Conservation (phyloP, 2,329 filamentous ascomycete species). For the Seiridium cupressi region DNA sequence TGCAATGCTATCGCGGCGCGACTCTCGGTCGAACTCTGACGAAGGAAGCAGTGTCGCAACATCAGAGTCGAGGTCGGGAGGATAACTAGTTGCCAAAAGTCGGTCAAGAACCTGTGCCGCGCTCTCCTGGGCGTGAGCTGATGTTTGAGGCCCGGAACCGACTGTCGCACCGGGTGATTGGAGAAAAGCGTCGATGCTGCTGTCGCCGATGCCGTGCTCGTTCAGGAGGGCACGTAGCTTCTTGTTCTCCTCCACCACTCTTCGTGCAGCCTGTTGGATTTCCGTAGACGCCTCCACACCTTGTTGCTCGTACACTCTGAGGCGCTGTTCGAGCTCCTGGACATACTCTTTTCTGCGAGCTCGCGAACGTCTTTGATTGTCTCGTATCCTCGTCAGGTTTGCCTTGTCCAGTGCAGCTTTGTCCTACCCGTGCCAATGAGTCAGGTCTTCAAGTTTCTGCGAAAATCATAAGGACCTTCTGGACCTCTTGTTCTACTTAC, state of each 20-base stretch:
- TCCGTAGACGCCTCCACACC: slow-evolving; percentile 70
- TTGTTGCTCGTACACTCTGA: slow-evolving; percentile 60
- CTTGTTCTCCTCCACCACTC: slow-evolving; percentile 68
- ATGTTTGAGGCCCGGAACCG: slow-evolving; percentile 8
- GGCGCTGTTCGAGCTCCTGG: slow-evolving; percentile 63
- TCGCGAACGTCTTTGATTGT: slow-evolving; percentile 76
- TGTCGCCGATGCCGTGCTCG: slow-evolving; percentile 54
- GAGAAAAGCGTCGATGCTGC: slow-evolving; percentile 20
- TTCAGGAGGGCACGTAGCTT: slow-evolving; percentile 59
- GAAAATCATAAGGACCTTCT: neutral
- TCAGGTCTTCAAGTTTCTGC: too few relatives aligned
- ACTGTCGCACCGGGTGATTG: neutral
- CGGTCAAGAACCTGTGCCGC: slow-evolving; percentile 10
- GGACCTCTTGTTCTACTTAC: neutral
- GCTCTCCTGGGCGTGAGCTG: neutral
- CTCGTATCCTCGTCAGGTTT: slow-evolving; percentile 49
- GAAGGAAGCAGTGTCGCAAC: neutral
- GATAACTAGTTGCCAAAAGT: slow-evolving; percentile 3
- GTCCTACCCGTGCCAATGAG: neutral
- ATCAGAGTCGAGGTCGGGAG: neutral
- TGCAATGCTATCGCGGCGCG: neutral
- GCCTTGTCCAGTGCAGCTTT: slow-evolving; percentile 11
- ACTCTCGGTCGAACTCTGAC: neutral
- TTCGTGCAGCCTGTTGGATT: slow-evolving; percentile 67
- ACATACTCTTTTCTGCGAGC: slow-evolving; percentile 73